Evolutionary conservation across 768 basidiomycete species (phyloP).

Genomic region (Tylopilus cervinicoccineus): DNA sequence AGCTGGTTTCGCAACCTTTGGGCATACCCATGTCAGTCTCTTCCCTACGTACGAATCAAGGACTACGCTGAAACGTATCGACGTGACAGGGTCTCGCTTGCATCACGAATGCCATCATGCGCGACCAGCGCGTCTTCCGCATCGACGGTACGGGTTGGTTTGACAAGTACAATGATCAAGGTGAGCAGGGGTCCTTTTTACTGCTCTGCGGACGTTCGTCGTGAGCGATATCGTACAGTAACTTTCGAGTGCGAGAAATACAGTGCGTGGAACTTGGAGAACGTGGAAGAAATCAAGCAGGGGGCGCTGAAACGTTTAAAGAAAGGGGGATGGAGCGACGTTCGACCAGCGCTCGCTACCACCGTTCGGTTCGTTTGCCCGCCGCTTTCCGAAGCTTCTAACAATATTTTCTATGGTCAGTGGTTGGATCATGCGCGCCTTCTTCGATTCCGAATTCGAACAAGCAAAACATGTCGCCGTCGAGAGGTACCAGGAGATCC

Average conservation of each 20-base stretch:
- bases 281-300: neutral
- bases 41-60: neutral
- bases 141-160: neutral
- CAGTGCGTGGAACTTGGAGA: neutral
- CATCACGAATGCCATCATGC: neutral
- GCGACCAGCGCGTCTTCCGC: slow-evolving; percentile 1
- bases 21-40: neutral
- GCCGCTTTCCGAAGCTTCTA: neutral
- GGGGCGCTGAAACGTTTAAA: neutral
- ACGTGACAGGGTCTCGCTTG: neutral
- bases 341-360: slow-evolving; percentile 1
- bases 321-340: neutral
- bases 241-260: neutral
- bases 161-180: neutral
- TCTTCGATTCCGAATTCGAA: neutral
- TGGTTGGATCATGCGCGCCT: neutral
- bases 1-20: neutral
- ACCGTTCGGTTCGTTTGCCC: neutral
- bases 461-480: neutral
- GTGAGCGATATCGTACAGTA: neutral
- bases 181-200: neutral
- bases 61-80: neutral
- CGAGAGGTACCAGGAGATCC: neutral
- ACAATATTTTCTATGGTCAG: neutral
- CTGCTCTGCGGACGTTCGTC: neutral